Percentiles rank a stretch among this genome's conserved stretches.
phyloP scores from a whole-genome alignment of 768 basidiomycete species.

The Roridomyces roridus region DNA sequence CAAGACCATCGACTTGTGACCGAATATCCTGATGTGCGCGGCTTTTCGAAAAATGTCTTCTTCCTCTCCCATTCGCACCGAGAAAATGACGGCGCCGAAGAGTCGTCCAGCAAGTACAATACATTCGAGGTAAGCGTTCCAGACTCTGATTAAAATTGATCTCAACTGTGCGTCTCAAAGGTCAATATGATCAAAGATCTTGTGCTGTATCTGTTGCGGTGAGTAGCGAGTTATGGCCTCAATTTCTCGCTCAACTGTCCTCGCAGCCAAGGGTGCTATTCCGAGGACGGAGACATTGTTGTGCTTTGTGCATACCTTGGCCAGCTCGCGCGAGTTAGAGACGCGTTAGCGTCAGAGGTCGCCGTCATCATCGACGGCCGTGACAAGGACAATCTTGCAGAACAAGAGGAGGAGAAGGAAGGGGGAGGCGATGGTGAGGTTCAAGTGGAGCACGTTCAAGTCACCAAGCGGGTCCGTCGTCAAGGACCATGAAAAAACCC shows the following conservation, averaged over 20 bases:
- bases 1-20: conserved; percentile 61
- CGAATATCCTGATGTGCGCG: conserved; percentile 61
- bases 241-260: neutral
- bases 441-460: conserved; percentile 52
- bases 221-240: too few species aligned
- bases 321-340: conserved; percentile 47
- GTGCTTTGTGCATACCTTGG: conserved; percentile 56
- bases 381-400: conserved; percentile 65
- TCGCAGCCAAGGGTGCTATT: conserved; percentile 49
- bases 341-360: conserved; percentile 49
- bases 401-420: conserved; percentile 56
- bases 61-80: conserved; percentile 68
- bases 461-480: conserved; percentile 56
- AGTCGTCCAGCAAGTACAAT: conserved; percentile 73
- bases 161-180: conserved; percentile 27
- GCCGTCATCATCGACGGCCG: conserved; percentile 73
- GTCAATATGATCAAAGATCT: conserved; percentile 52
- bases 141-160: too few species aligned
- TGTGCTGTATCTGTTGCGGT: conserved; percentile 50
- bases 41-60: conserved; percentile 67
- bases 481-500: neutral
- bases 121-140: conserved; percentile 69
- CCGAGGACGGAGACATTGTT: conserved; percentile 52
- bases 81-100: conserved; percentile 65
- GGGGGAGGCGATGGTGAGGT: conserved; percentile 27